Percentiles rank a stretch among this genome's conserved stretches.
Evolutionary conservation across 1,284 basidiomycete species (phyloP).

Genomic region (Pyrrhoderma noxium): DNA sequence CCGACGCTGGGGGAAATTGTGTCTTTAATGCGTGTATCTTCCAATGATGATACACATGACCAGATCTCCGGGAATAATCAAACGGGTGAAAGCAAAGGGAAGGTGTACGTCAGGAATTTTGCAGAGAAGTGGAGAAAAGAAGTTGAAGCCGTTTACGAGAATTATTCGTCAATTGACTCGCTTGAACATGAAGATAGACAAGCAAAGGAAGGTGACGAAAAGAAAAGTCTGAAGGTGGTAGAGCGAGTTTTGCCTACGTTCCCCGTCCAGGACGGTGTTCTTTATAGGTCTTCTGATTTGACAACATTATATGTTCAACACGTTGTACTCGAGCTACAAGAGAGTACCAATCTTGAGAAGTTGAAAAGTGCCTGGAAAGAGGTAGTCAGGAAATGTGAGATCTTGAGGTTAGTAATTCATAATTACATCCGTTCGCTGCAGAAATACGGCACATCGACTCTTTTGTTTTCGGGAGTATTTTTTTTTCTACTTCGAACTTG

Average conservation of each 20-base stretch:
- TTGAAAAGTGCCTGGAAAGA: conserved; percentile 33
- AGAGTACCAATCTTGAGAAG: conserved; percentile 21
- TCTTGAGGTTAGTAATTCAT: conserved; percentile 32
- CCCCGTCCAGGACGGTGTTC: conserved; percentile 42
- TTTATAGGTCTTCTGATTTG: conserved; percentile 35
- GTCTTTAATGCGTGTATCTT: conserved; percentile 18
- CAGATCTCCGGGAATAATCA: too few species aligned
- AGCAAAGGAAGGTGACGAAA: too few species aligned
- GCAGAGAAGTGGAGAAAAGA: conserved; percentile 26
- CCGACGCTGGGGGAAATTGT: conserved; percentile 32
- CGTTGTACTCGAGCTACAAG: conserved; percentile 30
- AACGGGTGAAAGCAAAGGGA: too few species aligned
- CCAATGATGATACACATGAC: too few species aligned
- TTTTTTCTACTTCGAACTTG: too few species aligned
- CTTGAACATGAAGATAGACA: too few species aligned
- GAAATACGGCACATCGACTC: too few species aligned
- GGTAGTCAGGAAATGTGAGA: conserved; percentile 30
- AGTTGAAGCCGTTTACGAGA: conserved; percentile 24
- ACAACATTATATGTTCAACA: conserved; percentile 42
- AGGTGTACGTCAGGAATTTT: conserved; percentile 23
- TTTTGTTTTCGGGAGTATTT: too few species aligned
- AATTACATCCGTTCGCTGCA: too few species aligned
- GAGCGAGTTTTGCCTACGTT: conserved; percentile 38
- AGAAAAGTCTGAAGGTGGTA: conserved; percentile 20
- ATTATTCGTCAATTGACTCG: neutral